Evolutionary conservation across 1,284 basidiomycete species (phyloP).

Genomic region (Tylopilus sp.): DNA sequence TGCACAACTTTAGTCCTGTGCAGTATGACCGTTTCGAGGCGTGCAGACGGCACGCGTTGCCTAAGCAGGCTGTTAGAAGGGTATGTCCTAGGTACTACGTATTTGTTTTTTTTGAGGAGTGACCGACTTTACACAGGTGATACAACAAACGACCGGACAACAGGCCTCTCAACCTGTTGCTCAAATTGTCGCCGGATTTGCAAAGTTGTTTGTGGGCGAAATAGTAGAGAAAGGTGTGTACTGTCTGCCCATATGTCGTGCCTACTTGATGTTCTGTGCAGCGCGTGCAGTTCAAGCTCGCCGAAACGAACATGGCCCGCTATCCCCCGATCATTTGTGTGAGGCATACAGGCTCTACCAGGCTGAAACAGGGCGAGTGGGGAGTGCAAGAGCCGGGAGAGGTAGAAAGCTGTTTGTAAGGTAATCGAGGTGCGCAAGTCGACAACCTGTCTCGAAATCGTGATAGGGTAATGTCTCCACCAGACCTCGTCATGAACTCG

Average conservation of each 20-base stretch:
- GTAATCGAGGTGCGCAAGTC: conserved; percentile 16
- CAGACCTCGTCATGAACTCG: no score
- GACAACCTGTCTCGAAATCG: no score
- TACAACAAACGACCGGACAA: conserved; percentile 86
- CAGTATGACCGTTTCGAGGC: conserved; percentile 93
- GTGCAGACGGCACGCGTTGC: conserved; percentile 85
- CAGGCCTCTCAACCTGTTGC: conserved; percentile 89
- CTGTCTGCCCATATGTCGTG: neutral
- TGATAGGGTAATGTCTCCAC: no score
- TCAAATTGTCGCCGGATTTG: conserved; percentile 89
- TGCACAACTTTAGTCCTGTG: conserved; percentile 86
- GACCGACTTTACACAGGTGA: conserved; percentile 63
- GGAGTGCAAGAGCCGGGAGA: conserved; percentile 75
- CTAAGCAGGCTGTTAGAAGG: conserved; percentile 86
- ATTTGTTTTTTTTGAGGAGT: neutral
- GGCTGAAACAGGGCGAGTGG: conserved; percentile 81
- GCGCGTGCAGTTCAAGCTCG: conserved; percentile 83
- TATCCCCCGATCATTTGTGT: conserved; percentile 88
- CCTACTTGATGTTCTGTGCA: conserved; percentile 39
- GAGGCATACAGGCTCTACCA: conserved; percentile 90
- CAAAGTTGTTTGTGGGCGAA: conserved; percentile 94
- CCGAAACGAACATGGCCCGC: conserved; percentile 78
- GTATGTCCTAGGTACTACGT: conserved; percentile 48
- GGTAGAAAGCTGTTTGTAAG: conserved; percentile 73
- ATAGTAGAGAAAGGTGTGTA: conserved; percentile 86